Evolutionary conservation across 306 rosid genomes (phyloP), one percentile per base, ranked within the genome.

Genomic region (Quercus dentata): DNA sequence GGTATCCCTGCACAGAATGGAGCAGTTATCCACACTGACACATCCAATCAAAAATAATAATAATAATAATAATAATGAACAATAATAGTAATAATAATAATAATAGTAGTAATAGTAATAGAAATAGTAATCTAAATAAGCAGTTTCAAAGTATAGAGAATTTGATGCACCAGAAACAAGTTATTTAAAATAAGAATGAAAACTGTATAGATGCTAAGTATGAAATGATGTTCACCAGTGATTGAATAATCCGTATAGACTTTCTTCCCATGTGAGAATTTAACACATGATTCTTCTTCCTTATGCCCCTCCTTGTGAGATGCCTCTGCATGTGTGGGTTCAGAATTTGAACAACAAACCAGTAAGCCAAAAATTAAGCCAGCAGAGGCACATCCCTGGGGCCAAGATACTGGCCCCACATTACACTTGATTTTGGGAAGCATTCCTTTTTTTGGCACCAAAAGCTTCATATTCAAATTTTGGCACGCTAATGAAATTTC

Each of bases 231-330:
- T 95, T 88, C 84, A 92, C 99, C 97, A 41, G 86, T 95, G 58
- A 95, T 89, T 23, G 97, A 90, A 85, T 90, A 95, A 83, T 95
- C 89, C 12, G 91, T 91, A 81, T 81, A 89, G 57, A 95, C 94
- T 87, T 84, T 80, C 90, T 90, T 92, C 64, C 97, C 98, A 63
- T 85, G 97, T 31, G 93, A 82, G 51, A 87, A 38, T 74, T 87
- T 89, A 64, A 57, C 85, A 78, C 76, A 74, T 28, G 90, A 80
- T 44, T 82, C 85, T 78, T 77, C 88, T 61, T 86, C 82, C 76
- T 80, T 79, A 49, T 83, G 73, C 38, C 80, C 86, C 76, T 77
- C 81, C 31, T 79, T 79, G 64, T 54, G 62, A 81, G 87, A 67
- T 74, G 88, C 73, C 79, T 88, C 94, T 31, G 96, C 95, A 72